These are phyloP conservation scores for Gracilaria domingensis DNA, from an alignment of 23 red algal species.

Conservation along the genomic window DNA sequence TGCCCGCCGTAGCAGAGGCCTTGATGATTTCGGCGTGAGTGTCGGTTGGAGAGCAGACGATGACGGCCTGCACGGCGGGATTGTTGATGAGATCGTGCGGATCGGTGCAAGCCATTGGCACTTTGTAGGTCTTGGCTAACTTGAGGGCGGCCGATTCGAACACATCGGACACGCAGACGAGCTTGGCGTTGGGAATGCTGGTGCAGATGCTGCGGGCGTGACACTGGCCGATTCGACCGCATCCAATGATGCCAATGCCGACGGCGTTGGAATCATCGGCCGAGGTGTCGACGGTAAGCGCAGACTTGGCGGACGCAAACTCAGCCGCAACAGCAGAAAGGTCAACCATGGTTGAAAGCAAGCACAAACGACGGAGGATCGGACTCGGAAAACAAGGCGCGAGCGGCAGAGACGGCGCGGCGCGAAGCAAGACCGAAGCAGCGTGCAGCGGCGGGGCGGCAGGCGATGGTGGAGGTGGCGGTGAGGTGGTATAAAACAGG, in stretches of 20 bases:
- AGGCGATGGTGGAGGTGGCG: not conserved
- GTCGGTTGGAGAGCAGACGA: constrained; percentile 98
- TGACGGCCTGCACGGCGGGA: constrained; percentile 85
- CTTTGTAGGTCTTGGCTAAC: constrained; percentile 73
- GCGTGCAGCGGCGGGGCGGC: constrained; percentile 3
- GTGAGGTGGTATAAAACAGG: not conserved
- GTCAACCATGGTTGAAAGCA: constrained; percentile 8
- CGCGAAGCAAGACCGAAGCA: not conserved
- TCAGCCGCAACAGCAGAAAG: constrained; percentile 10
- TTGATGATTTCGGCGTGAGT: constrained; percentile 97
- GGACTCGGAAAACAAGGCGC: not conserved
- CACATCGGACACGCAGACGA: constrained; percentile 85
- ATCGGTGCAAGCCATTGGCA: constrained; percentile 93
- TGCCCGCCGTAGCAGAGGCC: constrained; percentile 77
- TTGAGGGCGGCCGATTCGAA: constrained; percentile 81
- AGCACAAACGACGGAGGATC: not conserved
- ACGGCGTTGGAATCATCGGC: constrained; percentile 64
- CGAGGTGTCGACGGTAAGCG: constrained; percentile 49
- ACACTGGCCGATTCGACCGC: constrained; percentile 90
- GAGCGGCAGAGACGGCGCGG: not conserved
- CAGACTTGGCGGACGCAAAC: constrained; percentile 61
- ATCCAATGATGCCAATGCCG: constrained; percentile 93
- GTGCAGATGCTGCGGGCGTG: constrained; percentile 82
- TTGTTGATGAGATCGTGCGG: constrained; percentile 81
- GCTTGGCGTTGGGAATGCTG: constrained; percentile 76